Percentiles rank a stretch among this genome's conserved stretches.
Conservation (phyloP, 768 basidiomycete species). For the Tricholoma bakamatsutake region DNA sequence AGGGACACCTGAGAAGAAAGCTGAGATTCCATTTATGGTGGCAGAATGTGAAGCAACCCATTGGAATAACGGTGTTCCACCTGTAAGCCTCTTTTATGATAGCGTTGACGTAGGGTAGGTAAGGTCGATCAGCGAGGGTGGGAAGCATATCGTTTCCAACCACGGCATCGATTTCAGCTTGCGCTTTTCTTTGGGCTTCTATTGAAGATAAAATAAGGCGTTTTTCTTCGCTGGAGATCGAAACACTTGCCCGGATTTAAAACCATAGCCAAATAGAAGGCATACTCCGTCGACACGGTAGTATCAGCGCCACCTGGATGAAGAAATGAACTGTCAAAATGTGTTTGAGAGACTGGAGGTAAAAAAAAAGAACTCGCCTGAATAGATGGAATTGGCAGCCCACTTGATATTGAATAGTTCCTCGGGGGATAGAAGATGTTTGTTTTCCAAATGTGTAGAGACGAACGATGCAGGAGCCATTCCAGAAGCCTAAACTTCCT, state of each 20-base stretch:
- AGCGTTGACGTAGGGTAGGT: slow-evolving; percentile 44
- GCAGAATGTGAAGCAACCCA: neutral
- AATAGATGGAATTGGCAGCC: slow-evolving; percentile 38
- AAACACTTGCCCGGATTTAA: slow-evolving; percentile 24
- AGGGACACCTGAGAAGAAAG: slow-evolving; percentile 31
- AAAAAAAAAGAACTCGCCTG: slow-evolving; percentile 25
- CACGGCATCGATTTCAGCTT: slow-evolving; percentile 44
- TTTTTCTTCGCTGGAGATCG: too few species aligned
- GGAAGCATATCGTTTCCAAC: slow-evolving; percentile 33
- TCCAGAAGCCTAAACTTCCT: slow-evolving; percentile 29
- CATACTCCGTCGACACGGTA: slow-evolving; percentile 37
- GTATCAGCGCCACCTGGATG: slow-evolving; percentile 44
- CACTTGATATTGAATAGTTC: slow-evolving; percentile 35
- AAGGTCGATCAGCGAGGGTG: slow-evolving; percentile 31
- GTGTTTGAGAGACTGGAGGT: neutral
- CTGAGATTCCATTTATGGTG: neutral
- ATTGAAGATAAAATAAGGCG: neutral
- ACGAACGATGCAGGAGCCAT: slow-evolving; percentile 38
- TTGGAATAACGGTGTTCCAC: slow-evolving; percentile 43
- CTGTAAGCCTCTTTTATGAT: slow-evolving; percentile 42
- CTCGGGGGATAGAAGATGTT: slow-evolving; percentile 24
- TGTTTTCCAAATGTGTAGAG: slow-evolving; percentile 33
- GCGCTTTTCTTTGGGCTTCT: slow-evolving; percentile 47
- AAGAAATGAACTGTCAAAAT: neutral
- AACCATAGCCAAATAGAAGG: slow-evolving; percentile 46